These are phyloP conservation scores for Tanacetum coccineum DNA, from an alignment of 129 eudicot genomes.

Conservation along the genomic window DNA sequence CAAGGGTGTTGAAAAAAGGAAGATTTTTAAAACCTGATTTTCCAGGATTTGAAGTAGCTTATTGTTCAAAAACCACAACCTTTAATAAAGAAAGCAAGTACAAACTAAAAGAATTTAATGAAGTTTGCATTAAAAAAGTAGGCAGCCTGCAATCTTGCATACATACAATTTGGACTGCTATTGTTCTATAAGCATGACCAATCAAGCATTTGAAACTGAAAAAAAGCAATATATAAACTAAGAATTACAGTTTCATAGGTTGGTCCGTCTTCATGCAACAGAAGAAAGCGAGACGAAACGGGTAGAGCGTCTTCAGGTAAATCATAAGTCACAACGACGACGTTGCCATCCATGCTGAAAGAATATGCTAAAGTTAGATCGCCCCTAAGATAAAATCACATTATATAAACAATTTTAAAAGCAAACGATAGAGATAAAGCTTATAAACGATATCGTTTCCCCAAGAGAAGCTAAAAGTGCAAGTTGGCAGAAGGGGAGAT, in stretches of 20 bases:
- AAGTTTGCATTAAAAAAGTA: too few relatives aligned
- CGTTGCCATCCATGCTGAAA: neutral
- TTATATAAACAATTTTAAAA: neutral
- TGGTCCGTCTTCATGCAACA: neutral
- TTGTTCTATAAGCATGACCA: conserved; percentile 5
- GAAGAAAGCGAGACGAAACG: neutral
- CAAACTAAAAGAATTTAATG: too few relatives aligned
- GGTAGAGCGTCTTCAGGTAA: neutral
- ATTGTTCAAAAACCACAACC: too few relatives aligned
- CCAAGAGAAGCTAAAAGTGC: conserved; percentile 16
- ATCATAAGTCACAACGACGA: neutral
- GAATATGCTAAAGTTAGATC: neutral
- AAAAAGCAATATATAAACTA: neutral
- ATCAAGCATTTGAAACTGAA: neutral
- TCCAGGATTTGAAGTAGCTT: too few relatives aligned
- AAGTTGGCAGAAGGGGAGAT: conserved; percentile 9
- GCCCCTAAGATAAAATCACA: neutral
- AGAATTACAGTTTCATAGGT: neutral
- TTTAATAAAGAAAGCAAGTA: too few relatives aligned
- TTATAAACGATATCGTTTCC: neutral
- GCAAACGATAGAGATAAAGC: neutral
- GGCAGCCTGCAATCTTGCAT: conserved; percentile 4
- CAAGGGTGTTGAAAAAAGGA: too few relatives aligned
- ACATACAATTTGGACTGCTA: conserved; percentile 2
- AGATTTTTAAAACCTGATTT: too few relatives aligned